Evolutionary conservation across 306 rosid species (phyloP).

Genomic region (Lathyrus oleraceus): DNA sequence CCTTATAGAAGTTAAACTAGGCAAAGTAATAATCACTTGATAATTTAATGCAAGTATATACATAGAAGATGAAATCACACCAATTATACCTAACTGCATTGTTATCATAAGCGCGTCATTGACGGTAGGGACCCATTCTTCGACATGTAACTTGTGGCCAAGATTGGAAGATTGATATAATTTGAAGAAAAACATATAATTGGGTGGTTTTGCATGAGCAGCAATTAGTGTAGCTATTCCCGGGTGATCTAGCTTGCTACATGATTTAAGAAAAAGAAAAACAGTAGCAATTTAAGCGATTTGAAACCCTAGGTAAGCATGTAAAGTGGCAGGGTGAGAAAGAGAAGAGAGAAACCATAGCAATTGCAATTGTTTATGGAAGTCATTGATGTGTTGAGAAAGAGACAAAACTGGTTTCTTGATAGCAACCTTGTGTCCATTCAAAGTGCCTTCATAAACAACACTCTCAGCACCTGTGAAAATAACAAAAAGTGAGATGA

Average conservation of each 20-base stretch:
- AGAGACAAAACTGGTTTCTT: slow-evolving; percentile 81
- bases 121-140: slow-evolving; percentile 50
- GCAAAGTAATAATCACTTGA: background rate
- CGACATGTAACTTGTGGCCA: slow-evolving; percentile 65
- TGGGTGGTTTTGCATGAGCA: slow-evolving; percentile 90
- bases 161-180: slow-evolving; percentile 68
- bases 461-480: slow-evolving; percentile 78
- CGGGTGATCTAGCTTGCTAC: slow-evolving; percentile 77
- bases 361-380: slow-evolving; percentile 83
- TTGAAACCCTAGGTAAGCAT: background rate
- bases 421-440: slow-evolving; percentile 74
- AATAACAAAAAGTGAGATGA: too few relatives aligned
- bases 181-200: slow-evolving; percentile 82
- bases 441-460: slow-evolving; percentile 78
- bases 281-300: background rate
- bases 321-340: background rate
- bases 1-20: slow-evolving; percentile 8
- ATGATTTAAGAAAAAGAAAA: slow-evolving; percentile 27
- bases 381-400: slow-evolving; percentile 75
- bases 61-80: slow-evolving; percentile 15
- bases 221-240: slow-evolving; percentile 72
- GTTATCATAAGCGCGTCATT: slow-evolving; percentile 36
- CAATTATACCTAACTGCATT: slow-evolving; percentile 46
- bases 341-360: slow-evolving; percentile 53
- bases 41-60: slow-evolving; percentile 34